These are phyloP conservation scores for Hymenoscyphus linearis DNA, from an alignment of 2,329 filamentous ascomycete genomes.

Conservation along the genomic window DNA sequence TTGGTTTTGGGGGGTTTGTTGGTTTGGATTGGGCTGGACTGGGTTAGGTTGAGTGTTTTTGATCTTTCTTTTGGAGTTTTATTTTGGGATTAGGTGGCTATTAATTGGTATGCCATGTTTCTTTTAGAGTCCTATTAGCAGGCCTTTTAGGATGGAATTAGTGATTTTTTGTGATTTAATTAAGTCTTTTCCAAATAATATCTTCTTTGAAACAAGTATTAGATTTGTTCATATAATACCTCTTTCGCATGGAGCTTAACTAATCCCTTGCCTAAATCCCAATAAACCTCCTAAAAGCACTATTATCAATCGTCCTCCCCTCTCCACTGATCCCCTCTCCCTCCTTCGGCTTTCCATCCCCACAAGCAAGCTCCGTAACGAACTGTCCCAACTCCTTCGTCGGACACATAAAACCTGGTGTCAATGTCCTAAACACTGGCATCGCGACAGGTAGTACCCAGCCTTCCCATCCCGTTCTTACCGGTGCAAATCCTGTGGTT, in stretches of 20 bases:
- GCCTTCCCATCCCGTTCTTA: constrained; percentile 24
- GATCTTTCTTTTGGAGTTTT: no score
- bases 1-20: background rate
- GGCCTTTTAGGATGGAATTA: no score
- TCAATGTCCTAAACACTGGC: constrained; percentile 29
- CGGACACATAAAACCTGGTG: constrained; percentile 36
- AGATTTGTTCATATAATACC: no score
- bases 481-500: constrained; percentile 34
- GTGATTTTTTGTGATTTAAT: background rate
- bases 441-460: constrained; percentile 14
- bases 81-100: no score
- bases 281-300: constrained; percentile 37
- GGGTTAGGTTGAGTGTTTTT: no score
- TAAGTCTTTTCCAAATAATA: no score
- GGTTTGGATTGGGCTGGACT: no score
- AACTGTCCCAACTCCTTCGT: constrained; percentile 43
- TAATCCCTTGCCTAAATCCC: constrained; percentile 5
- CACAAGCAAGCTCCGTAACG: constrained; percentile 43
- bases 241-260: no score
- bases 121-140: no score
- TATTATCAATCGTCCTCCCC: constrained; percentile 34
- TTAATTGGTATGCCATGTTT: no score
- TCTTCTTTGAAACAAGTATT: no score
- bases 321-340: constrained; percentile 36
- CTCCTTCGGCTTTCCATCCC: constrained; percentile 39